Percentiles rank a stretch among this genome's conserved stretches.
phyloP scores from a whole-genome alignment of 2,329 filamentous ascomycete genomes.

The Pseudocercospora cruenta region DNA sequence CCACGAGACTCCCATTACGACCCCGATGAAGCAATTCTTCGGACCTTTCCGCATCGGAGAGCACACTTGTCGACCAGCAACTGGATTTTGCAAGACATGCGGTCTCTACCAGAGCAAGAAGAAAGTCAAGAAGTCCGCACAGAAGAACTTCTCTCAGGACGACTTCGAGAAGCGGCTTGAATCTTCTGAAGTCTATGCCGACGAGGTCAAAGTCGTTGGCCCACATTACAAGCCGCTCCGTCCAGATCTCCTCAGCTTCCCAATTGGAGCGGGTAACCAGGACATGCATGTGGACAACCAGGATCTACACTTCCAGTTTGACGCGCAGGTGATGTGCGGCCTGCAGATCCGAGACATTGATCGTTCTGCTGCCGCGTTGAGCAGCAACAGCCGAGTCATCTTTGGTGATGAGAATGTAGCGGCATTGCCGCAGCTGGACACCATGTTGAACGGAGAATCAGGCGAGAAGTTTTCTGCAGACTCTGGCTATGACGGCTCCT shows the following conservation, averaged over 20 bases:
- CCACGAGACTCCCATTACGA: neutral
- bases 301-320: no score
- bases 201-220: neutral
- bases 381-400: no score
- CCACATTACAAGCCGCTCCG: neutral
- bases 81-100: constrained; percentile 15
- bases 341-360: no score
- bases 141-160: neutral
- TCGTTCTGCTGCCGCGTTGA: no score
- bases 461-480: neutral
- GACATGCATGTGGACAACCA: no score
- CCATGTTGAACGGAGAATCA: neutral
- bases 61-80: constrained; percentile 7
- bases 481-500: neutral
- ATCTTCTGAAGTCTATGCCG: neutral
- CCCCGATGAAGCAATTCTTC: neutral
- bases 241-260: neutral
- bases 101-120: constrained; percentile 10
- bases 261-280: no score
- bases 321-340: no score
- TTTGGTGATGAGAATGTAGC: no score
- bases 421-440: neutral
- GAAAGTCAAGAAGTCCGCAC: neutral
- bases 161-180: neutral
- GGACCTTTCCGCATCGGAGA: constrained; percentile 11